These are phyloP conservation scores for Magnusiomyces sp. DNA, from an alignment of 1,139 yeast genomes.

Conservation along the genomic window DNA sequence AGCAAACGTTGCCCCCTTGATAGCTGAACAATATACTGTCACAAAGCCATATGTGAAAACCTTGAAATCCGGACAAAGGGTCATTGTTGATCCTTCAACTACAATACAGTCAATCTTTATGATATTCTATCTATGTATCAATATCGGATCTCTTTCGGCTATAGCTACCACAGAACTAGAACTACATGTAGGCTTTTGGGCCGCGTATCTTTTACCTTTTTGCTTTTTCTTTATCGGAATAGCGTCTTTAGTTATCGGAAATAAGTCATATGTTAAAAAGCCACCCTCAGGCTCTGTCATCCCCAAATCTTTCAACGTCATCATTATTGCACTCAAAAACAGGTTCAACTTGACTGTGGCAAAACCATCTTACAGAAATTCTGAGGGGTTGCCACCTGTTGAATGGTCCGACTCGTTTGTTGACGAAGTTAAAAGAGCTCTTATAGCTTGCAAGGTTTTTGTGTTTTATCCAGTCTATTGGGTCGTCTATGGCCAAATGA, in stretches of 20 bases:
- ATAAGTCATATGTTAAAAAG: conserved; percentile 47
- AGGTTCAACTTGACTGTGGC: conserved; percentile 47
- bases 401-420: conserved; percentile 56
- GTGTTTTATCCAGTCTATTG: conserved; percentile 55
- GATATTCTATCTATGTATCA: conserved; percentile 72
- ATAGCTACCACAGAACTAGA: conserved; percentile 72
- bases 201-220: conserved; percentile 63
- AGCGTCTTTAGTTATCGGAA: conserved; percentile 47
- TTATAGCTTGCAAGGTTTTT: conserved; percentile 57
- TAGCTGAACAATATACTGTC: conserved; percentile 65
- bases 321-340: conserved; percentile 41
- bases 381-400: conserved; percentile 36
- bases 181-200: conserved; percentile 65
- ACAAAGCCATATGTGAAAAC: conserved; percentile 52
- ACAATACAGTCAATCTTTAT: conserved; percentile 69
- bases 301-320: conserved; percentile 45
- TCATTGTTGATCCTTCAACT: conserved; percentile 60
- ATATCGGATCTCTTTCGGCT: conserved; percentile 70
- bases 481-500: conserved; percentile 62
- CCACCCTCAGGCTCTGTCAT: conserved; percentile 60
- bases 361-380: conserved; percentile 41
- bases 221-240: conserved; percentile 55
- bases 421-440: conserved; percentile 51
- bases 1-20: conserved; percentile 65
- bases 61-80: conserved; percentile 53